These are phyloP conservation scores for Pelargonium nanum DNA, from an alignment of 345 rosid species.

Conservation along the genomic window DNA sequence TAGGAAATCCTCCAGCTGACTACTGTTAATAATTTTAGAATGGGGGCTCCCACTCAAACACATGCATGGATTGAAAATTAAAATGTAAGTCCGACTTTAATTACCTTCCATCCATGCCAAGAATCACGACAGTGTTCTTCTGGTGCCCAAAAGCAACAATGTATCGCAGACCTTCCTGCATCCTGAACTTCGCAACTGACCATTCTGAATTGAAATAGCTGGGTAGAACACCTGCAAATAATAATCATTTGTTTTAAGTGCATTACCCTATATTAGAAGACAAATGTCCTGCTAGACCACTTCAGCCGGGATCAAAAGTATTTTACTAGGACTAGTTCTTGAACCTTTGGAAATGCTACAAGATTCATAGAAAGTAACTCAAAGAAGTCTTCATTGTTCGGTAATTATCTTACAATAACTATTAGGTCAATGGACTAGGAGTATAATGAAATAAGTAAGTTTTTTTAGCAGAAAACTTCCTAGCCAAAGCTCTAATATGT, in stretches of 20 bases:
- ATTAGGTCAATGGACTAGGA: not conserved
- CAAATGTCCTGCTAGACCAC: not conserved
- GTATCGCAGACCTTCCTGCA: conserved; percentile 37
- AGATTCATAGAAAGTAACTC: not conserved
- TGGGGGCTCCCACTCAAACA: too few species aligned
- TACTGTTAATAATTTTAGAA: too few species aligned
- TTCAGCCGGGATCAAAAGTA: not conserved
- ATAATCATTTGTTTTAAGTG: not conserved
- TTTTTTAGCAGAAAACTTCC: not conserved
- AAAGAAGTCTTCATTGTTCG: not conserved
- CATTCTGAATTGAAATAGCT: conserved; percentile 56
- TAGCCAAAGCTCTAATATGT: not conserved
- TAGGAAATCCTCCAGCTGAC: too few species aligned
- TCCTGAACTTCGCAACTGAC: conserved; percentile 49
- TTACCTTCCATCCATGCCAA: conserved; percentile 55
- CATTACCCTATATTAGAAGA: not conserved
- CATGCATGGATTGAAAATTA: too few species aligned
- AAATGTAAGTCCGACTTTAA: not conserved
- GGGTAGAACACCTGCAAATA: conserved; percentile 41
- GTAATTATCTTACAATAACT: not conserved
- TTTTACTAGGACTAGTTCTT: not conserved
- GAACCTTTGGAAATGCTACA: not conserved
- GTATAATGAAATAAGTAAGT: not conserved
- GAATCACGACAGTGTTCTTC: conserved; percentile 37
- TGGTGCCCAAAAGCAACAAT: conserved; percentile 44